These are phyloP conservation scores for Saccharomyces cerevisiae DNA, from an alignment of 805 yeast genomes.

Conservation along the genomic window DNA sequence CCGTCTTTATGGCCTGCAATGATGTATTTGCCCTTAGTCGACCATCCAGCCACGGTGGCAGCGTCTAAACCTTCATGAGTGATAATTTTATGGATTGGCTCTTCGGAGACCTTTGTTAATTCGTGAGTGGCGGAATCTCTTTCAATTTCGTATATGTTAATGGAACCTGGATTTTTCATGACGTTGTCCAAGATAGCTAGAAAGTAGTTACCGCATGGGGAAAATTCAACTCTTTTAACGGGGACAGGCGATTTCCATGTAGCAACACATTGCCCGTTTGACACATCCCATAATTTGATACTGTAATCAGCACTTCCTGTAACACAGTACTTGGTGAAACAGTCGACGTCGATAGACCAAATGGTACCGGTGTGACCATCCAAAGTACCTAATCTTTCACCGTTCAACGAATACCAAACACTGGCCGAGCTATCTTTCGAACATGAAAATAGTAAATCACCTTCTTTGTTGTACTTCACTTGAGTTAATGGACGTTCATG, in stretches of 20 bases:
- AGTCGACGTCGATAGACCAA: constrained; percentile 86
- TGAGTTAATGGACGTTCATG: constrained; percentile 97
- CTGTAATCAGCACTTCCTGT: constrained; percentile 91
- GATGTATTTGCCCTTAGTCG: constrained; percentile 63
- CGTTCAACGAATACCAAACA: constrained; percentile 90
- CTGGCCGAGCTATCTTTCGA: constrained; percentile 87
- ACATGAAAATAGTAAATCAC: constrained; percentile 85
- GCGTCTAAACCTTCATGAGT: constrained; percentile 54
- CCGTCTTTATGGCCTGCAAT: constrained; percentile 90
- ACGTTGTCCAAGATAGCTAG: constrained; percentile 82
- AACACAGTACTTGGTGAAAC: constrained; percentile 54
- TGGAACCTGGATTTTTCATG: constrained; percentile 80
- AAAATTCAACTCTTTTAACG: constrained; percentile 83
- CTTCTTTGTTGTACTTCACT: constrained; percentile 90
- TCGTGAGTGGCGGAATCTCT: constrained; percentile 30
- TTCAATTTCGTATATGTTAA: constrained; percentile 58
- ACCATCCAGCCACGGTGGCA: constrained; percentile 81
- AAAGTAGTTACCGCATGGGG: constrained; percentile 59
- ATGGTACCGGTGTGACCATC: constrained; percentile 87
- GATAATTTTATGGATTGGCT: constrained; percentile 52
- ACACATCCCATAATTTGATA: constrained; percentile 75
- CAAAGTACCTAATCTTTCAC: constrained; percentile 92
- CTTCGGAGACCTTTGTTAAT: constrained; percentile 34
- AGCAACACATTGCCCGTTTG: constrained; percentile 65
- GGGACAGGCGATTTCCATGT: constrained; percentile 75